A percentile compares a stretch with the other conserved stretches of the same genome.
These are phyloP conservation scores for Elaeagnus macrophylla DNA, from an alignment of 306 rosid species.

Conservation along the genomic window DNA sequence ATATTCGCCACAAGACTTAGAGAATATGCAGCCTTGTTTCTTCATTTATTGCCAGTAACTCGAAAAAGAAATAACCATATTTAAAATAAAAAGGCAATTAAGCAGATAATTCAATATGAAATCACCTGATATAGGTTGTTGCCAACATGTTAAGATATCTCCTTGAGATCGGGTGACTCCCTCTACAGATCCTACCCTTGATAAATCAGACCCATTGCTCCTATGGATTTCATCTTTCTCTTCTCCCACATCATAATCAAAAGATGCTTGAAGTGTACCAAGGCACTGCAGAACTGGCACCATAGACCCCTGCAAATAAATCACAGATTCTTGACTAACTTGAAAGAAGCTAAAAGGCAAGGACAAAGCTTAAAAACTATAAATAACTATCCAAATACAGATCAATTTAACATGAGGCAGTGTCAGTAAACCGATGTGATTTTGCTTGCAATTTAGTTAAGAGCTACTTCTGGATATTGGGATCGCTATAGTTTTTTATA, in stretches of 20 bases:
- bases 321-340: constrained; percentile 25
- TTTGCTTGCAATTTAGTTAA: neutral
- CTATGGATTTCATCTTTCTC: constrained; percentile 43
- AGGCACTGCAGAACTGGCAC: constrained; percentile 78
- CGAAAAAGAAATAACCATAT: constrained; percentile 24
- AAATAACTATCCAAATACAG: constrained; percentile 11
- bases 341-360: constrained; percentile 11
- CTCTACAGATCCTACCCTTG: constrained; percentile 34
- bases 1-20: neutral
- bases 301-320: constrained; percentile 69
- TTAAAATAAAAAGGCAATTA: constrained; percentile 28
- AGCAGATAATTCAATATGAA: constrained; percentile 29
- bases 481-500: too few species aligned
- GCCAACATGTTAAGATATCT: constrained; percentile 11
- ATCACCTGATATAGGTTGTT: constrained; percentile 10
- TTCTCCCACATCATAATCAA: constrained; percentile 44
- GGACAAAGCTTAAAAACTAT: neutral
- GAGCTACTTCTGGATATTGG: too few species aligned
- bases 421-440: constrained; percentile 6
- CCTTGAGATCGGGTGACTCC: constrained; percentile 30
- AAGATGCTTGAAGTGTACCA: constrained; percentile 57
- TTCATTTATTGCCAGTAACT: neutral
- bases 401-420: constrained; percentile 12
- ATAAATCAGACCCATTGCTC: constrained; percentile 59
- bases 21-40: neutral